phyloP scores from a whole-genome alignment of 495 filamentous ascomycete genomes.

The Tuber microsphaerosporum region DNA sequence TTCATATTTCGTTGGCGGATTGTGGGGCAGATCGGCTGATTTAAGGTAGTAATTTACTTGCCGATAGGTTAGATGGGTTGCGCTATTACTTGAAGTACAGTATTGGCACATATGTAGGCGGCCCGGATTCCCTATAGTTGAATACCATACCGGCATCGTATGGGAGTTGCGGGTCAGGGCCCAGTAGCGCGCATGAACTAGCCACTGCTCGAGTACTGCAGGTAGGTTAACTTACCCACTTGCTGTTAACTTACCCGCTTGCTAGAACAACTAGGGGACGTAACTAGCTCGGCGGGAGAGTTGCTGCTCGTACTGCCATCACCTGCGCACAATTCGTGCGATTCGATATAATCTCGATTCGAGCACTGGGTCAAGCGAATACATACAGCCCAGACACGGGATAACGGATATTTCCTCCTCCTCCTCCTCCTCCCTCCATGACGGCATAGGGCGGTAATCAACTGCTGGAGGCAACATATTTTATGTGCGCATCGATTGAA shows the following conservation, averaged over 20 bases:
- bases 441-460: background rate
- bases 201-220: background rate
- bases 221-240: background rate
- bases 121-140: background rate
- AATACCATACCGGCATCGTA: background rate
- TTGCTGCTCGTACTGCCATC: background rate
- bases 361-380: background rate
- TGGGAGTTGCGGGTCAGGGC: background rate
- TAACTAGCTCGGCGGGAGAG: background rate
- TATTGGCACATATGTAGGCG: background rate
- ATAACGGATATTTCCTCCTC: background rate
- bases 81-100: background rate
- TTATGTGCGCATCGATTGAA: background rate
- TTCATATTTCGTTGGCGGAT: background rate
- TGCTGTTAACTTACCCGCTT: background rate
- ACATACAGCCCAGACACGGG: background rate
- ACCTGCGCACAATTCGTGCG: background rate
- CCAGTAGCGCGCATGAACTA: background rate
- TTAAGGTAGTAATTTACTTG: background rate
- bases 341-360: background rate
- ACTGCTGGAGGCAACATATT: background rate
- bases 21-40: background rate
- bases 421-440: too few species aligned
- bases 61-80: background rate
- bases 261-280: background rate